Base-by-base conservation (phyloP, 495 filamentous ascomycete species). In the Cenococcum geophilum region DNA sequence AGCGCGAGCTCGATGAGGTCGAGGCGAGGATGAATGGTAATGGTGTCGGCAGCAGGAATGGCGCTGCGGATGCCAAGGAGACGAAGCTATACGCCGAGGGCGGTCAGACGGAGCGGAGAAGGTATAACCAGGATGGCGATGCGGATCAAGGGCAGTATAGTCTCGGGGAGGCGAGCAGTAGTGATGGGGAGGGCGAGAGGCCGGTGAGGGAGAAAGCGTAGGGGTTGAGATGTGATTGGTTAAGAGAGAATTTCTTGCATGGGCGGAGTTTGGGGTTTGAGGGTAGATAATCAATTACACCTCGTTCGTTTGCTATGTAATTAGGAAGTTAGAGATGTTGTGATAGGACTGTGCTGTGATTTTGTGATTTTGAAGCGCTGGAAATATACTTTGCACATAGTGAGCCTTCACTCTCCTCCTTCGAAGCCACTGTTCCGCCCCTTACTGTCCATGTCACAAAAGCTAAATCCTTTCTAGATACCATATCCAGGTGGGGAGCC, bases 1-100 rank as follows among this genome's bases (percentile, higher is more conserved):
- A 97, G 74, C 81, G 81, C 45, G 89, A 95, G 71, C 69, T 97
- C 36, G 89, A 95, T 70, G 83, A 91, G 49, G 82, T 65, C 25
- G 47, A 59, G 42, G 61, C 59, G 16, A 53, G 32, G 16, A 35
- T n/a, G 20, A 68, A 56, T 37, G n/a, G 52, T 43, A 62, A 57
- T 25, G 60, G 56, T 9, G 27, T 59, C 14, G 42, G 25, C 16
- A 62, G 54, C 27, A 59, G 63, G 8, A 87, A 59, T 71, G 18
- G 80, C 75, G 27, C 79, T 78, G 16, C 73, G 61, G 60, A 67
- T 21, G 53, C 14, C 3, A 34, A 25, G 59, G 32, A 52, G 45
- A n/a, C 18, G 59, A 34, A 43, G 42, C n/a, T 18, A 21, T 50
- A 37, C 11, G 12, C 40, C 3, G 40, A 45, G 40, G 40, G 40